Evolutionary conservation across 805 yeast species (phyloP), one percentile per base, ranked within the genome.

Genomic region (Nakazawaea anatomiae): DNA sequence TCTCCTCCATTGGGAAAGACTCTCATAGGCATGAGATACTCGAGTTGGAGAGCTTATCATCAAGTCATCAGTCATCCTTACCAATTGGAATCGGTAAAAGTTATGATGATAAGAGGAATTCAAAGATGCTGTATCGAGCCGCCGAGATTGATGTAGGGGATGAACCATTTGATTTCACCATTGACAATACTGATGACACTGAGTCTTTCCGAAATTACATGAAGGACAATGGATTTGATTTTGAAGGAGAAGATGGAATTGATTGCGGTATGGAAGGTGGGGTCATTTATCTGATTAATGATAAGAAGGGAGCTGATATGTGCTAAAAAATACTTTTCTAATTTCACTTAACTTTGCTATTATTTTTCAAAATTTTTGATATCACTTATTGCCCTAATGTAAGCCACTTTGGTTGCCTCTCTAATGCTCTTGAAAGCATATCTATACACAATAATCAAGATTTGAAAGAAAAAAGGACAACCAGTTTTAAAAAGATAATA

Each of bases 231-330:
- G 25, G 25, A 18, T 18, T 32, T 3, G 35, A 32, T 32, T 8
- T 9, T 1, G 35, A 32, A 32, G 35, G 11, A 32, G 35, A 32
- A 32, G 39, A 38, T 2, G 40, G 18, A 38, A 76, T 76, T 72
- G 40, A 38, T 38, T 44, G 70, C 68, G 60, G 65, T 67, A 55
- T 27, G 11, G 58, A 69, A 39, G 76, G 77, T 41, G 63, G 70
- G 39, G 30, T 40, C 9, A 25, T 25, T 40, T 40, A 40, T 40
- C 29, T 40, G 43, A 40, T 40, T 14, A 40, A 35, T 42, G 29
- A 25, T 9, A 39, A 49, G 29, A 31, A 9, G 12, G 14, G 18
- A 11, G 31, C 14, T 34, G 39, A 34, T 38, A 28, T 27, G 9
- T 2, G 28, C n/a, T 38, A 11, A 9, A 11, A 9, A 9, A 32